Evolutionary conservation across 2,329 filamentous ascomycete species (phyloP).

Genomic region (Colletotrichum horii): DNA sequence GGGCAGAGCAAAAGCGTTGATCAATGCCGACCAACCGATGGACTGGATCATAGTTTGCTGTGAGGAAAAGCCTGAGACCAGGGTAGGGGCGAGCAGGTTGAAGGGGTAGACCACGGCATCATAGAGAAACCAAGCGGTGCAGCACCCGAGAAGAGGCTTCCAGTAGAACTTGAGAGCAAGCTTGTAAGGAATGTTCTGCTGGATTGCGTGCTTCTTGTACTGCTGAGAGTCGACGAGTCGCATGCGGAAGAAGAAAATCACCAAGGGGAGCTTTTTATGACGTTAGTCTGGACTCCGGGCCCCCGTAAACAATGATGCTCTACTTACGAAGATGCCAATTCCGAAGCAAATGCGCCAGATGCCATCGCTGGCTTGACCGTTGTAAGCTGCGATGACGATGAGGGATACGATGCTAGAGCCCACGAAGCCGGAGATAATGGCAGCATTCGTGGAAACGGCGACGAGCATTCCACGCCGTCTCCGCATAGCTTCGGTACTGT

Average conservation of each 20-base stretch:
- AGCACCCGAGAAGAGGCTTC: conserved; percentile 57
- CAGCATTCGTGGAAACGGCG: conserved; percentile 48
- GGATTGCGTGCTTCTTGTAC: conserved; percentile 30
- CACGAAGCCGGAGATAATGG: conserved; percentile 38
- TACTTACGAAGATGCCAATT: conserved; percentile 43
- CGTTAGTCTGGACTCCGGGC: not conserved
- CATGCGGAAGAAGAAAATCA: conserved; percentile 60
- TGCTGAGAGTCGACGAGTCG: conserved; percentile 55
- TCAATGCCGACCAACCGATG: conserved; percentile 29
- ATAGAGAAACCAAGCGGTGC: conserved; percentile 37
- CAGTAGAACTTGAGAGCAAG: conserved; percentile 34
- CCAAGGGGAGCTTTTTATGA: conserved; percentile 39
- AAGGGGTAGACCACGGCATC: conserved; percentile 28
- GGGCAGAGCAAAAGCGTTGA: conserved; percentile 29
- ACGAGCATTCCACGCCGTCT: conserved; percentile 33
- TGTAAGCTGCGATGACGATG: conserved; percentile 45
- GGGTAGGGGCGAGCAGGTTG: conserved; percentile 25
- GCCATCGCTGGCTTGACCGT: conserved; percentile 37
- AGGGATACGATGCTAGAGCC: conserved; percentile 47
- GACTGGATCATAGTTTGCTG: conserved; percentile 24
- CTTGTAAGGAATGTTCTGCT: conserved; percentile 25
- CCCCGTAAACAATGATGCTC: rapidly evolving
- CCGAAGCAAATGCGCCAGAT: conserved; percentile 49
- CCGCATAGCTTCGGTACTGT: conserved; percentile 29
- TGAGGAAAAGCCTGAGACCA: conserved; percentile 25